These are phyloP conservation scores for Phanerochaete sordida DNA, from an alignment of 768 basidiomycete species.

Conservation along the genomic window DNA sequence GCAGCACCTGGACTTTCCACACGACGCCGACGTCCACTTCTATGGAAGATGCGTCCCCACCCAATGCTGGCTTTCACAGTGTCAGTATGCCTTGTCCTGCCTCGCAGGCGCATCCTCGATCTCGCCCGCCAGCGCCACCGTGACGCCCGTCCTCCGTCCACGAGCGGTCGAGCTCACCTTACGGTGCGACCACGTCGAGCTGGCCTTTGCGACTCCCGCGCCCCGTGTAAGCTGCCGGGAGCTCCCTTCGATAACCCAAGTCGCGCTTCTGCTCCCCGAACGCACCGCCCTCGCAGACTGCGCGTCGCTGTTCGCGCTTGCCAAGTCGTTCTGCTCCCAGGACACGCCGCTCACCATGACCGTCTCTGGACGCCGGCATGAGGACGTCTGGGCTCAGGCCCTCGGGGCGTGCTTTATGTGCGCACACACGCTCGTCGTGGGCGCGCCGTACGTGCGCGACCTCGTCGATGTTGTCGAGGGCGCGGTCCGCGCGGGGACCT, in stretches of 20 bases:
- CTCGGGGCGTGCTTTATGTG: not conserved
- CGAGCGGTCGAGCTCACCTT: no score
- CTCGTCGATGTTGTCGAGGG: not conserved
- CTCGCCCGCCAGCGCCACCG: no score
- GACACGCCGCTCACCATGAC: not conserved
- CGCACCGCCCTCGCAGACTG: no score
- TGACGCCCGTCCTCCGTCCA: no score
- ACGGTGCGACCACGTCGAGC: no score
- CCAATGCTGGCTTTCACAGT: not conserved
- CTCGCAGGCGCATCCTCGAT: not conserved
- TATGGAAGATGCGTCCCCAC: not conserved
- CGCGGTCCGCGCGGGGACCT: not conserved
- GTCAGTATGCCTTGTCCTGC: not conserved
- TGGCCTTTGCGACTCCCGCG: no score
- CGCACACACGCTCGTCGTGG: not conserved
- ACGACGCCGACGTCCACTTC: not conserved
- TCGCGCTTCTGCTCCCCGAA: no score
- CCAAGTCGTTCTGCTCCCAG: not conserved
- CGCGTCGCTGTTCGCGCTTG: no score
- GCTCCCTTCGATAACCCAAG: no score
- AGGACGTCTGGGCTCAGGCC: not conserved
- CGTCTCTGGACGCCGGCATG: not conserved
- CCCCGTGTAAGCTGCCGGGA: no score
- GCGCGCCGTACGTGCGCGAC: not conserved
- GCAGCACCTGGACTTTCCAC: not conserved